These are phyloP conservation scores for Aplosporella prunicola DNA, from an alignment of 2,329 filamentous ascomycete genomes.

Conservation along the genomic window DNA sequence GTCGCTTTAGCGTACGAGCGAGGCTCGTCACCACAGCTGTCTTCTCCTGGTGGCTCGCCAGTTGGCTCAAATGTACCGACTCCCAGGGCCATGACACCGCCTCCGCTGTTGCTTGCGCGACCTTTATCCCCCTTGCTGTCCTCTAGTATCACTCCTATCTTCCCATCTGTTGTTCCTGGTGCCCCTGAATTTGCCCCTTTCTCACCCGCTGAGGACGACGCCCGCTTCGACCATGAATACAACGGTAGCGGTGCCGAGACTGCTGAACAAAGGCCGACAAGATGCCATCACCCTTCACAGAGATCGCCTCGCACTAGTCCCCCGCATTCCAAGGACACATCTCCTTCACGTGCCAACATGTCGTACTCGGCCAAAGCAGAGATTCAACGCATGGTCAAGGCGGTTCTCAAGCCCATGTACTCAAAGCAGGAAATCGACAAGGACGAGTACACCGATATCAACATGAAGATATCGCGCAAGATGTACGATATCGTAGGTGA, in stretches of 20 bases:
- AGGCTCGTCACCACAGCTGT: conserved; percentile 37
- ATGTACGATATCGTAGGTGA: conserved; percentile 63
- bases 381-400: conserved; percentile 80
- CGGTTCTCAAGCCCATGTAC: conserved; percentile 74
- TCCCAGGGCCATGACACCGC: conserved; percentile 60
- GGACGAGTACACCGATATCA: conserved; percentile 87
- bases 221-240: conserved; percentile 15
- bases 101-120: conserved; percentile 51
- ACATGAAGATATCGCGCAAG: conserved; percentile 77
- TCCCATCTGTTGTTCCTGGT: no score
- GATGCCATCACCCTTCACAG: conserved; percentile 19
- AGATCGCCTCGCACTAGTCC: conserved; percentile 29
- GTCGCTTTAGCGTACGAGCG: conserved; percentile 30
- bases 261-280: conserved; percentile 13
- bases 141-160: conserved; percentile 63
- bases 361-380: conserved; percentile 78
- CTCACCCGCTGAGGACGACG: conserved; percentile 34
- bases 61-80: conserved; percentile 55
- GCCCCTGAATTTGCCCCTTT: conserved; percentile 61
- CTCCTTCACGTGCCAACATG: conserved; percentile 57
- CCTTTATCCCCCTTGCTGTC: conserved; percentile 60
- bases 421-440: conserved; percentile 69
- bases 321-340: conserved; percentile 51
- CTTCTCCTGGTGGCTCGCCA: conserved; percentile 60
- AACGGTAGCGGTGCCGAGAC: conserved; percentile 16